Evolutionary conservation across 257 asterid genomes (phyloP).

Genomic region (Solanum sitiens): DNA sequence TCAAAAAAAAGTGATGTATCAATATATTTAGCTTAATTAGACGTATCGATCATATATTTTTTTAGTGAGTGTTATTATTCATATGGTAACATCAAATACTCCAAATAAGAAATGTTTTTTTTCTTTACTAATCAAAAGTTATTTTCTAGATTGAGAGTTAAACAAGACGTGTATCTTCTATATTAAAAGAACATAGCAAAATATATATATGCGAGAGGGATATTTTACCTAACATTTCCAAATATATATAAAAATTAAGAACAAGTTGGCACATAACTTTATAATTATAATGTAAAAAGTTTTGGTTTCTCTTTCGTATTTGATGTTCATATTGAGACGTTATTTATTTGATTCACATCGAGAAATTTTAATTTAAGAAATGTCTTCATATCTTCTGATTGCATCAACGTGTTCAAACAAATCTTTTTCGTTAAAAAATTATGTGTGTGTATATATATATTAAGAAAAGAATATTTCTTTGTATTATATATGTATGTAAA

Average conservation of each 20-base stretch:
- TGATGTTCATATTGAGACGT: too few species aligned
- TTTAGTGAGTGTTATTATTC: background rate
- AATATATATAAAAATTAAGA: too few species aligned
- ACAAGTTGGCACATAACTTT: background rate
- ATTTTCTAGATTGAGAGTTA: too few species aligned
- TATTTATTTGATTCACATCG: too few species aligned
- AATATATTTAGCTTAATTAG: background rate
- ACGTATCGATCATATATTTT: background rate
- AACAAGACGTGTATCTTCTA: background rate
- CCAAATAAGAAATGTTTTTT: background rate
- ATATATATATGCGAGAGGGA: too few species aligned
- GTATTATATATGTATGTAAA: background rate
- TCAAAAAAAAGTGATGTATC: background rate
- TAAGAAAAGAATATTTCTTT: background rate
- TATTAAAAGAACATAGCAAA: background rate
- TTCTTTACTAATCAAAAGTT: too few species aligned
- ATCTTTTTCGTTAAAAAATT: too few species aligned
- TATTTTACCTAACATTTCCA: background rate
- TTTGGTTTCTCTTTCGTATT: too few species aligned
- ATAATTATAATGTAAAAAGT: too few species aligned
- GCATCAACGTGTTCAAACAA: too few species aligned
- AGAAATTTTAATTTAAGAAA: background rate
- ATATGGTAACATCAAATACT: background rate
- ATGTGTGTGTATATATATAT: too few species aligned
- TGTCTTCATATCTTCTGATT: too few species aligned